phyloP scores from a whole-genome alignment of 2,329 filamentous ascomycete species.

The Aspergillus sclerotialis region DNA sequence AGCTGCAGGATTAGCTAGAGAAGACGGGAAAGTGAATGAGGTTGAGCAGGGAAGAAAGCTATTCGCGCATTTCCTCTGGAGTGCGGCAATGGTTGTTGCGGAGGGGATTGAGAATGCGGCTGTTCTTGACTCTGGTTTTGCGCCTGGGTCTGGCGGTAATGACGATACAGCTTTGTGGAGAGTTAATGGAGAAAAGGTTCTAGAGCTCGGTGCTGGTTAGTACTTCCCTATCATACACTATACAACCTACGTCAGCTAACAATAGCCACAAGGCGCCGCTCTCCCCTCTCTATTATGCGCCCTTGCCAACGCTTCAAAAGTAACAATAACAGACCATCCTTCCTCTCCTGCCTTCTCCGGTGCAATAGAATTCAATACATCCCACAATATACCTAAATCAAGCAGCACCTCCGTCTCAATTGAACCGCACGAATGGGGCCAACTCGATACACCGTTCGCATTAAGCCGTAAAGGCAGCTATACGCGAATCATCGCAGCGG shows the following conservation, averaged over 20 bases:
- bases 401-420: conserved; percentile 23
- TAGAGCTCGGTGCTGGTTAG: conserved; percentile 57
- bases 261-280: conserved; percentile 36
- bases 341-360: conserved; percentile 34
- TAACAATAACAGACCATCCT: conserved; percentile 47
- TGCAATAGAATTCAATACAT: conserved; percentile 42
- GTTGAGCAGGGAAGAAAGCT: conserved; percentile 44
- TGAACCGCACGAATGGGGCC: conserved; percentile 51
- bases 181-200: conserved; percentile 44
- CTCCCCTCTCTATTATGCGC: conserved; percentile 34
- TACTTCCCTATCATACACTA: conserved; percentile 12
- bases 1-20: conserved; percentile 6
- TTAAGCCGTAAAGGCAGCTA: conserved; percentile 33
- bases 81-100: conserved; percentile 41
- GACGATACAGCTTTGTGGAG: no score
- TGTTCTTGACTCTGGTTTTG: conserved; percentile 11
- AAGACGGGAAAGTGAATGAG: conserved; percentile 8
- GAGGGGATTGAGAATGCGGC: conserved; percentile 32
- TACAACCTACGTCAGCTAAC: no score
- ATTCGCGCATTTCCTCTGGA: conserved; percentile 57
- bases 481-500: conserved; percentile 51
- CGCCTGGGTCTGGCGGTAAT: no score
- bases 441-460: conserved; percentile 35
- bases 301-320: conserved; percentile 28
- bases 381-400: conserved; percentile 27